phyloP scores from a whole-genome alignment of 805 yeast genomes.

The Saccharomycopsis microspora region DNA sequence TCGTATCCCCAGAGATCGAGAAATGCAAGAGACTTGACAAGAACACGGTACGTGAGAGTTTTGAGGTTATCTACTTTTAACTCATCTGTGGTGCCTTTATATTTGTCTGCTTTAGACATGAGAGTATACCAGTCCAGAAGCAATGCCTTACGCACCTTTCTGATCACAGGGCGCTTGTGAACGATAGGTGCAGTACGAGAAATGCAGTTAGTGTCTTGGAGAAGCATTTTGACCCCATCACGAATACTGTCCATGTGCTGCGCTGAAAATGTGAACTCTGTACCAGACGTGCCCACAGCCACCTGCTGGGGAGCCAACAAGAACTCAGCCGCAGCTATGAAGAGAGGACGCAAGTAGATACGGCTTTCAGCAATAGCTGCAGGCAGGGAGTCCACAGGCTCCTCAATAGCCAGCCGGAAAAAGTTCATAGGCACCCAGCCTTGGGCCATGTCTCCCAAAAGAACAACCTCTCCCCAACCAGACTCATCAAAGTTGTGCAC shows the following conservation, averaged over 20 bases:
- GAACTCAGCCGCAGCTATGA: conserved; percentile 57
- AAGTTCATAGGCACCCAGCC: conserved; percentile 88
- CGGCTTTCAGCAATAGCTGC: conserved; percentile 29
- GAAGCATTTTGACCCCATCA: conserved; percentile 56
- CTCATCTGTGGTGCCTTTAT: conserved; percentile 48
- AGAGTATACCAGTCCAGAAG: conserved; percentile 75
- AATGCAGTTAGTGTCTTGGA: conserved; percentile 61
- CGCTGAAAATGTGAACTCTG: conserved; percentile 40
- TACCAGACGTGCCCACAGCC: conserved; percentile 17
- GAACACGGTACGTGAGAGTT: conserved; percentile 52
- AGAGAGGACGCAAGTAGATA: conserved; percentile 40
- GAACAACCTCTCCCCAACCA: conserved; percentile 83
- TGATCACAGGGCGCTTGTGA: conserved; percentile 45
- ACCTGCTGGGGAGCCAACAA: conserved; percentile 52
- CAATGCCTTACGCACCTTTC: conserved; percentile 54
- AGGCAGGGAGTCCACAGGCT: conserved; percentile 9
- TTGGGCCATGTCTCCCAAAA: conserved; percentile 47
- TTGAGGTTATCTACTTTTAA: conserved; percentile 52
- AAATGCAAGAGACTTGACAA: conserved; percentile 52
- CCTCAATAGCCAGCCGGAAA: conserved; percentile 36
- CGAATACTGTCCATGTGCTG: conserved; percentile 51
- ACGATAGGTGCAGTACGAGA: conserved; percentile 66
- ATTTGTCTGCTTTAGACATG: conserved; percentile 67
- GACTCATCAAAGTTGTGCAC: conserved; percentile 70
- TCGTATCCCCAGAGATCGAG: conserved; percentile 65